Percentiles rank a stretch among this genome's conserved stretches.
Conservation (phyloP, 2,329 filamentous ascomycete genomes). For the Fusarium sp. region DNA sequence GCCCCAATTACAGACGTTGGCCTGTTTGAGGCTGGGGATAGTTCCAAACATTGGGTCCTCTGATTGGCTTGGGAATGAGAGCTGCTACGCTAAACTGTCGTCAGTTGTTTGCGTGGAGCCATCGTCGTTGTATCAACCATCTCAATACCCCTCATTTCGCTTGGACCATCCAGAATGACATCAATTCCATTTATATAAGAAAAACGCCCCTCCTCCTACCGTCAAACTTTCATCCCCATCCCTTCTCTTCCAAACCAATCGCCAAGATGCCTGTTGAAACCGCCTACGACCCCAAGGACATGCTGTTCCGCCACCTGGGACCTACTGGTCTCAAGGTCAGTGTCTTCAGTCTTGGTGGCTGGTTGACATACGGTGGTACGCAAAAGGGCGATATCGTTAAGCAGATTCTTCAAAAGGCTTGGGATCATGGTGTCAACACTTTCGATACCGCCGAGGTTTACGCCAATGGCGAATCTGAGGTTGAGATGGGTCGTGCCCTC, state of each 20-base stretch:
- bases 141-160: slow-evolving; percentile 17
- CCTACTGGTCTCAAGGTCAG: slow-evolving; percentile 42
- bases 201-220: background rate
- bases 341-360: slow-evolving; percentile 41
- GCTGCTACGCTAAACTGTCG: slow-evolving; percentile 19
- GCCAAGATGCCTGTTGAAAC: slow-evolving; percentile 36
- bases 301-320: slow-evolving; percentile 42
- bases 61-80: slow-evolving; percentile 2
- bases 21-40: background rate
- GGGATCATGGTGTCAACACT: slow-evolving; percentile 68
- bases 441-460: slow-evolving; percentile 70
- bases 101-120: slow-evolving; percentile 20
- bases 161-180: slow-evolving; percentile 20
- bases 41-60: background rate
- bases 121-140: slow-evolving; percentile 10
- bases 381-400: slow-evolving; percentile 69
- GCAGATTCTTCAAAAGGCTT: slow-evolving; percentile 68
- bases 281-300: slow-evolving; percentile 42
- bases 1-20: background rate
- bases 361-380: slow-evolving; percentile 57
- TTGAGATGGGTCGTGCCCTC: slow-evolving; percentile 69
- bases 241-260: background rate
- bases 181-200: slow-evolving; percentile 15
- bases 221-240: background rate
- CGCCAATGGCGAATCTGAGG: slow-evolving; percentile 68